A percentile compares a stretch with the other conserved stretches of the same genome.
Conservation (phyloP, 495 filamentous ascomycete genomes). For the Neurospora sp. region DNA sequence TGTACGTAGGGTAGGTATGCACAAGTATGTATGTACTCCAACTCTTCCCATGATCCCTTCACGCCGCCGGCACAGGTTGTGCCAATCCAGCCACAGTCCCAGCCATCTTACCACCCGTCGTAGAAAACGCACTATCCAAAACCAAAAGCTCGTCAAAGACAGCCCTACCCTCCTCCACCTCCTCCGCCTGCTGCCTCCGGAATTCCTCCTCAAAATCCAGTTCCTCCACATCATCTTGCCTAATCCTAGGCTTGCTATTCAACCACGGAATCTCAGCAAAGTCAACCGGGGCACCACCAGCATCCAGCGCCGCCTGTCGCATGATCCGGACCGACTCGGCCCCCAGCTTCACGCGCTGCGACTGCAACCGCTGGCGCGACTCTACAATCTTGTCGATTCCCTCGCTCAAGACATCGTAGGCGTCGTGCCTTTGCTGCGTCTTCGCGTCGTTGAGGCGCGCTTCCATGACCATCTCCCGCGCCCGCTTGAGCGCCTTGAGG, state of each 20-base stretch:
- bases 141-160: background rate
- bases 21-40: background rate
- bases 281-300: constrained; percentile 8
- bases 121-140: background rate
- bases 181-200: background rate
- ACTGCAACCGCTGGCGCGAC: constrained; percentile 5
- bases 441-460: background rate
- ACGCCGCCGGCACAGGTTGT: background rate
- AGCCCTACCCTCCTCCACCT: background rate
- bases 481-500: constrained; percentile 20
- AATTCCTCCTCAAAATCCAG: background rate
- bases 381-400: constrained; percentile 5
- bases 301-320: constrained; percentile 15
- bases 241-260: background rate
- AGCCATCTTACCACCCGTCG: background rate
- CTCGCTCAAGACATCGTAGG: constrained; percentile 4
- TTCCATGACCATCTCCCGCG: constrained; percentile 12
- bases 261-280: constrained; percentile 16
- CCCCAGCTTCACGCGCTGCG: constrained; percentile 10
- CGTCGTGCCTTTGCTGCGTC: background rate
- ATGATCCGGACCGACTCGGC: constrained; percentile 15
- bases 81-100: background rate
- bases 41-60: background rate
- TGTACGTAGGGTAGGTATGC: background rate
- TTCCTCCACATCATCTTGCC: background rate